Base-by-base conservation (phyloP, 345 rosid genomes). In the Zanthoxylum bungeanum region DNA sequence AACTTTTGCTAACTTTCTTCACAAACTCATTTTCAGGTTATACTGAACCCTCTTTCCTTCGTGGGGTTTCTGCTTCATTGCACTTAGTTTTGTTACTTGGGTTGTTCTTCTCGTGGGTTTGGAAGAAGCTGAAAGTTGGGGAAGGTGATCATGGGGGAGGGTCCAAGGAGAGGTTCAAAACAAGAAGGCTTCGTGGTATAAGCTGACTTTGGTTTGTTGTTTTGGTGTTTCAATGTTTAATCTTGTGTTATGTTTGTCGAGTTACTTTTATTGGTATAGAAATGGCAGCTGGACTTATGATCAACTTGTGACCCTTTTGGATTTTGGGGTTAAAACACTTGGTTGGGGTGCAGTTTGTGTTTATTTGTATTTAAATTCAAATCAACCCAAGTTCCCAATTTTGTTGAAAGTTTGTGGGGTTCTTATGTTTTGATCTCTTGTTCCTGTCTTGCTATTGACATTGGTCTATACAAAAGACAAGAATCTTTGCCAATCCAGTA, bases 331-430 rank as follows among this genome's bases (percentile, higher is more conserved):
- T n/a, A 82, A 69, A 68, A 76, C 88, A 46, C 66, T 84, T 61
- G 78, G 87, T 58, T 88, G 87, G 89, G 84, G 79, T 64, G 81
- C 75, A 19, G 34, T 71, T 21, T 72, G 27, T 72, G 72, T 82
- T 52, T 81, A 75, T 68, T 47, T 88, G 64, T 66, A 76, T 44
- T 70, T 67, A 9, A 55, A 55, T 71, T 69, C 73, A 25, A 58
- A 69, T 33, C 72, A 71, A 49, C 51, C 49, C 3, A 79, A 31
- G 79, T 79, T 82, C 47, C 79, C 82, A 2, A 19, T 76, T 69
- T 60, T 74, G 21, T 70, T 84, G 80, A 85, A 88, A 78, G 50
- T 84, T 70, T 85, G 87, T 85, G 83, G 85, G 86, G 74, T 2
- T 77, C 81, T 57, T 84, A 85, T 72, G 31, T 73, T 0, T 70